phyloP scores from a whole-genome alignment of 495 filamentous ascomycete species.

The Neurospora africana region DNA sequence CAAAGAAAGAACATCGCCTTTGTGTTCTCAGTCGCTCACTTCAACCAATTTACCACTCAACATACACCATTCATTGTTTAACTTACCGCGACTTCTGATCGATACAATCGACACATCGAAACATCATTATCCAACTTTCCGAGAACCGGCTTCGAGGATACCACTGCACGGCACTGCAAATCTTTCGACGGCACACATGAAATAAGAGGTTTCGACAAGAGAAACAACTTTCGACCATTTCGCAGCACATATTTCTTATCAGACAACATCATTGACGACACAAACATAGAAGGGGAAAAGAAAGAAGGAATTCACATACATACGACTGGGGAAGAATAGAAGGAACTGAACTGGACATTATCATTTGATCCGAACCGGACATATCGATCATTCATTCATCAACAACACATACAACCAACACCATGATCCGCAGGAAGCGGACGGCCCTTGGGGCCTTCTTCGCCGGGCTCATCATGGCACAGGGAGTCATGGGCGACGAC shows the following conservation, averaged over 20 bases:
- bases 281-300: neutral
- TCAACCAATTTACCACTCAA: neutral
- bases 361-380: neutral
- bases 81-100: neutral
- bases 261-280: neutral
- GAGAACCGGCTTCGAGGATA: neutral
- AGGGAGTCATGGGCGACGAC: conserved; percentile 47
- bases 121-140: neutral
- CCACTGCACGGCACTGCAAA: neutral
- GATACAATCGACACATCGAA: neutral
- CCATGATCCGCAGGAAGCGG: neutral
- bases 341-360: neutral
- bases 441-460: conserved; percentile 20
- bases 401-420: neutral
- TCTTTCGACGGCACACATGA: neutral
- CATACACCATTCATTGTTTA: neutral
- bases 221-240: neutral
- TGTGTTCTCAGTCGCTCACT: conserved; percentile 3
- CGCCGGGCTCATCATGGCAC: conserved; percentile 24
- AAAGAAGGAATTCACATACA: neutral
- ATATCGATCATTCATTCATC: neutral
- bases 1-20: conserved; percentile 1
- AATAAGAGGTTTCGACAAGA: neutral
- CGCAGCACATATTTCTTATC: neutral
- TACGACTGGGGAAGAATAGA: neutral